Evolutionary conservation across 2,329 filamentous ascomycete genomes (phyloP), one percentile per base, ranked within the genome.

Genomic region (Fusarium aywerte): DNA sequence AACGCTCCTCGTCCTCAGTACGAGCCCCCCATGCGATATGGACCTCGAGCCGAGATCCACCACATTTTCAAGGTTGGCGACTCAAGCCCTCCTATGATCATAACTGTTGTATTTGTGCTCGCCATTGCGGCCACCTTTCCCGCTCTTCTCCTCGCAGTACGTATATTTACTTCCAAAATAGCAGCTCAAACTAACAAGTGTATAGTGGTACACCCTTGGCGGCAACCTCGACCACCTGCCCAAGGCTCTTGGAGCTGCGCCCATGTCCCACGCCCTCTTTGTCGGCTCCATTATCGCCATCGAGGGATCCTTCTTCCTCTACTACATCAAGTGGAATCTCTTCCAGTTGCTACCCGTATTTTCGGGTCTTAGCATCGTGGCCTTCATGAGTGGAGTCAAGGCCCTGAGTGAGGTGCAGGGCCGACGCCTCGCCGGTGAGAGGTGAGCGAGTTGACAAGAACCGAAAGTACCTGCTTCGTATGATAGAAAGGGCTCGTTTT

Each of bases 401-500:
- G 96, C 96, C 7, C 83, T 99, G 70, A 91, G 92, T 48, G 96
- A 99, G 83, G 95, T 99, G 29, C 96, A 97, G 82, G 89, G 90
- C 74, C 87, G 96, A 70, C 89, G 96, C 58, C 81, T 97, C 73
- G 90, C 92, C 21, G 94, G 93, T 5, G 82, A 89, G 81, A 82
- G 85, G 75, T 88, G 78, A 78, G 38, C 31, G n/a, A 20, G 27
- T 44, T 51, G 15, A 36, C 20, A 23, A 21, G 10, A 18, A 45
- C 31, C 36, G 53, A 36, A 49, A 49, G 49, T 44, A 35, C 35
- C 20, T 61, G 36, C 35, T 42, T 67, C 18, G 23, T 20, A 38
- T 36, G 49, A 52, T 60, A 68, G 40, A 64, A 62, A 39, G 44
- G 53, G 25, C 49, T 49, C 31, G 27, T 35, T 39, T 42, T 20